phyloP scores from a whole-genome alignment of 768 basidiomycete genomes.

The Pleurotus cornucopiae region DNA sequence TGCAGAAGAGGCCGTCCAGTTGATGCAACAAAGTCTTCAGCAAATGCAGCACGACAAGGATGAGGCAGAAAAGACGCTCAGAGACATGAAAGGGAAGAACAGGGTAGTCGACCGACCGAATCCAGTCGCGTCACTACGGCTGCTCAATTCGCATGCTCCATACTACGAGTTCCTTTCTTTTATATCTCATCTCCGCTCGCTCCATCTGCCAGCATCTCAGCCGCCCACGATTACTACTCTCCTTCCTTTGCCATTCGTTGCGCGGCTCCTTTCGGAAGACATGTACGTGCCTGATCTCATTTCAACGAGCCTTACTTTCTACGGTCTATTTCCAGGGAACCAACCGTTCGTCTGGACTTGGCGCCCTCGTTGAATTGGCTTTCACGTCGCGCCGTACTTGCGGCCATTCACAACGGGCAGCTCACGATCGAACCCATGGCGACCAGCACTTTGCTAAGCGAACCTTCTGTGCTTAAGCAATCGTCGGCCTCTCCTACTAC shows the following conservation, averaged over 20 bases:
- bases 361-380: constrained; percentile 94
- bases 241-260: constrained; percentile 73
- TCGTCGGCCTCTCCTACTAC: constrained; percentile 20
- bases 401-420: constrained; percentile 85
- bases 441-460: constrained; percentile 53
- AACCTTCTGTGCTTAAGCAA: constrained; percentile 27
- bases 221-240: constrained; percentile 71
- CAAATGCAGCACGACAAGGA: constrained; percentile 64
- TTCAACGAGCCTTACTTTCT: constrained; percentile 4
- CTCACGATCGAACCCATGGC: constrained; percentile 86
- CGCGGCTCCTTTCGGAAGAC: constrained; percentile 75
- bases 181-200: constrained; percentile 66
- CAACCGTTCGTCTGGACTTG: constrained; percentile 88
- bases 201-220: constrained; percentile 57
- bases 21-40: constrained; percentile 87
- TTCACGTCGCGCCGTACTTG: constrained; percentile 76
- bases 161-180: constrained; percentile 81
- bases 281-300: constrained; percentile 53
- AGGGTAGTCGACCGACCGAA: constrained; percentile 52
- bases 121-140: constrained; percentile 30
- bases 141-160: constrained; percentile 67
- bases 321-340: constrained; percentile 55
- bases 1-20: constrained; percentile 82
- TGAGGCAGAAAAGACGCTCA: constrained; percentile 46
- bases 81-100: constrained; percentile 59